Evolutionary conservation across 768 basidiomycete species (phyloP).

Genomic region (Lactifluus subvellereus): DNA sequence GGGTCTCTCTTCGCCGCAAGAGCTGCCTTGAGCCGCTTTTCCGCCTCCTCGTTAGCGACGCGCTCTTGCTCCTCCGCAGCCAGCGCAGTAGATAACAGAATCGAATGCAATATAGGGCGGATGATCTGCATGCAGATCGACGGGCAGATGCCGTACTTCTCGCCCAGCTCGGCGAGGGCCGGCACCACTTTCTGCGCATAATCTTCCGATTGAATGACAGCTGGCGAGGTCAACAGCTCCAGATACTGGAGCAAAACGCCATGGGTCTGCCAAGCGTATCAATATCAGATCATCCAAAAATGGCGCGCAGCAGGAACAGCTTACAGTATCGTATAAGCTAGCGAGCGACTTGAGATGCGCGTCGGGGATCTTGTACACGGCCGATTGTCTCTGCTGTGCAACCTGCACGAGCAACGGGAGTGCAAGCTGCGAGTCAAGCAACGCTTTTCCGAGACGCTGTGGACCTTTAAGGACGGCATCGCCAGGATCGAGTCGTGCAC

Average conservation of each 20-base stretch:
- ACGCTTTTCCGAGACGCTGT: conserved; percentile 54
- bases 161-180: conserved; percentile 63
- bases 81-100: conserved; percentile 57
- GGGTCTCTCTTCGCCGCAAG: conserved; percentile 76
- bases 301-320: conserved; percentile 32
- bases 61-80: conserved; percentile 64
- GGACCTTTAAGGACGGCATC: conserved; percentile 63
- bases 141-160: conserved; percentile 72
- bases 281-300: conserved; percentile 6
- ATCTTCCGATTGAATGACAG: conserved; percentile 60
- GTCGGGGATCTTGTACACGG: conserved; percentile 67
- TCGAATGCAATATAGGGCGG: conserved; percentile 68
- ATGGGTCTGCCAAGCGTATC: conserved; percentile 58
- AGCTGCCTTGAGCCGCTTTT: conserved; percentile 76
- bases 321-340: conserved; percentile 81
- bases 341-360: conserved; percentile 83
- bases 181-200: conserved; percentile 75
- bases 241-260: conserved; percentile 89
- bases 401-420: conserved; percentile 87
- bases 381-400: conserved; percentile 85
- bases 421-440: conserved; percentile 70
- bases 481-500: conserved; percentile 61
- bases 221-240: conserved; percentile 74
- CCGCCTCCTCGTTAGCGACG: conserved; percentile 65
- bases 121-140: conserved; percentile 93